These are phyloP conservation scores for Colletotrichum lentis DNA, from an alignment of 2,329 filamentous ascomycete species.

Conservation along the genomic window DNA sequence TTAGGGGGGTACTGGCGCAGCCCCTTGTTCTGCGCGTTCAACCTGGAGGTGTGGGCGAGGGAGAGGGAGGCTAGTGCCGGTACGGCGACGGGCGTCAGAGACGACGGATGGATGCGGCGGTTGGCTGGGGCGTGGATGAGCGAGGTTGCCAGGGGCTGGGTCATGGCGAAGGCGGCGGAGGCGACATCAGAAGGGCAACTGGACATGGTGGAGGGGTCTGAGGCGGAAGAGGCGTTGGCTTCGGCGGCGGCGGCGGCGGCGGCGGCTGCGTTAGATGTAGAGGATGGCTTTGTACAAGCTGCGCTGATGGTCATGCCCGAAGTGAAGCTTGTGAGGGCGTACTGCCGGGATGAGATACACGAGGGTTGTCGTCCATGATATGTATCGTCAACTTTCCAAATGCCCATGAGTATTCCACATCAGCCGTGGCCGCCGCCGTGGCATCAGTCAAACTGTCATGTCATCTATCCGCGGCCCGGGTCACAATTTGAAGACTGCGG, in stretches of 20 bases:
- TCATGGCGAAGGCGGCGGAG: not conserved
- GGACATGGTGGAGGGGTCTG: not conserved
- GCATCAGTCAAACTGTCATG: too few relatives aligned
- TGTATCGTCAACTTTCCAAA: not conserved
- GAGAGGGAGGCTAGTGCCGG: not conserved
- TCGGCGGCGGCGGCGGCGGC: not conserved
- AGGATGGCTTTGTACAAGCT: not conserved
- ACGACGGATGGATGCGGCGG: conserved; percentile 24
- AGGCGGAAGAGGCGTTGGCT: not conserved
- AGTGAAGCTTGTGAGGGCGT: conserved; percentile 29
- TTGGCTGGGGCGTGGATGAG: conserved; percentile 25
- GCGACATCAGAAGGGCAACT: not conserved
- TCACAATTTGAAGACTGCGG: too few relatives aligned
- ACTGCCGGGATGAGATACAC: conserved; percentile 1
- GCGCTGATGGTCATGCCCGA: conserved; percentile 18
- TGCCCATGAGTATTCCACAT: too few relatives aligned
- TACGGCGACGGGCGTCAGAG: not conserved
- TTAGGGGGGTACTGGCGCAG: conserved; percentile 18
- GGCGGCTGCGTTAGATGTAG: not conserved
- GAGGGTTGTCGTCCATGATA: not conserved
- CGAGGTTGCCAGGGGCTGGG: conserved; percentile 29
- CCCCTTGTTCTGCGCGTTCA: conserved; percentile 32
- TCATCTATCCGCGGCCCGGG: too few relatives aligned
- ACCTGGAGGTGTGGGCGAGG: conserved; percentile 29
- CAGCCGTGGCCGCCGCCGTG: too few relatives aligned